These are phyloP conservation scores for Brasilioporus rufonigricans DNA, from an alignment of 768 basidiomycete species.

Conservation along the genomic window DNA sequence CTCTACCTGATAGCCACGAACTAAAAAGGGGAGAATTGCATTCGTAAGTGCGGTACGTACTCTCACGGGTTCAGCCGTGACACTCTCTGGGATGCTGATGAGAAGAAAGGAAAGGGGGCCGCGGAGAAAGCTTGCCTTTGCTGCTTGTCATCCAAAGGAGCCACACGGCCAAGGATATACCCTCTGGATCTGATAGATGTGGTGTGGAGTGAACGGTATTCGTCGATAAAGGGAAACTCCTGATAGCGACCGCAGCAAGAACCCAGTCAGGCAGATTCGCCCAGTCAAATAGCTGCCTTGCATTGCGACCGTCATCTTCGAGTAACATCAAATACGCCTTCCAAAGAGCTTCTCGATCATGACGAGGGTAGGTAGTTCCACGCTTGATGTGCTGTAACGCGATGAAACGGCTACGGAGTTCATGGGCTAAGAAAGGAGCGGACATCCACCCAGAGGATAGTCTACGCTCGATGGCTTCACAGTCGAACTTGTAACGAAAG, in stretches of 20 bases:
- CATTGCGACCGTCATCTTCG: slow-evolving; percentile 51
- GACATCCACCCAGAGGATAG: slow-evolving; percentile 38
- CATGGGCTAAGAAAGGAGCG: slow-evolving; percentile 37
- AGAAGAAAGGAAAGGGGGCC: slow-evolving; percentile 5
- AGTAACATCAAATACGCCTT: slow-evolving; percentile 51
- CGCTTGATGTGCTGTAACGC: slow-evolving; percentile 42
- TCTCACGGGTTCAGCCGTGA: slow-evolving; percentile 29
- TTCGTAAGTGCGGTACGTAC: slow-evolving; percentile 29
- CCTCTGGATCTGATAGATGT: slow-evolving; percentile 32
- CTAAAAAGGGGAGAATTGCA: slow-evolving; percentile 39
- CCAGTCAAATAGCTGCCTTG: slow-evolving; percentile 41
- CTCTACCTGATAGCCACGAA: slow-evolving; percentile 41
- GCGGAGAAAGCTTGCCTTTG: slow-evolving; percentile 31
- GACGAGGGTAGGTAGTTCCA: slow-evolving; percentile 9
- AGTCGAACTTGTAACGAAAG: slow-evolving; percentile 47
- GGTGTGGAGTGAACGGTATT: slow-evolving; percentile 7
- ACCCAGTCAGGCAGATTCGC: slow-evolving; percentile 35
- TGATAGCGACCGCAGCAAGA: slow-evolving; percentile 12
- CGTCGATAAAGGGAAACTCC: slow-evolving; percentile 5
- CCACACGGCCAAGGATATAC: slow-evolving; percentile 43
- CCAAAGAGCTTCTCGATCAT: slow-evolving; percentile 48
- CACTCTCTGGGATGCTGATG: slow-evolving; percentile 30
- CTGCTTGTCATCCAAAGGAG: slow-evolving; percentile 46
- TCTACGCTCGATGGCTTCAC: slow-evolving; percentile 38
- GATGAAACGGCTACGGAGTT: slow-evolving; percentile 43